phyloP scores from a whole-genome alignment of 148 eudicot species.

The Camellia japonica region DNA sequence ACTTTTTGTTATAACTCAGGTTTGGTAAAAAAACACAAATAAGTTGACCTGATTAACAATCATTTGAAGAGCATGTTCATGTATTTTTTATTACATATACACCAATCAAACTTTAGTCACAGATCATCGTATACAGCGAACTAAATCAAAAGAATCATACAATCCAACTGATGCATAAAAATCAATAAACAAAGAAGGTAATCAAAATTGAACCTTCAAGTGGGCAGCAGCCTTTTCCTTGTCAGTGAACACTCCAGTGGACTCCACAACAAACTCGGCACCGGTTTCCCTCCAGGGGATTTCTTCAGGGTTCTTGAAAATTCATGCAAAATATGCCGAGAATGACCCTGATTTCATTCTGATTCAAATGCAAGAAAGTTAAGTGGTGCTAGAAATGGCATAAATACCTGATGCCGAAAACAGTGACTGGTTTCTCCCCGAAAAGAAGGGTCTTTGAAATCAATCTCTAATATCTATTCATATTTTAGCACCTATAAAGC shows the following conservation, averaged over 20 bases:
- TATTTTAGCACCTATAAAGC: too few relatives aligned
- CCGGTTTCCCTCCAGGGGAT: conserved; percentile 70
- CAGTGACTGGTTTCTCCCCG: conserved; percentile 40
- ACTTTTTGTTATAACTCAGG: too few relatives aligned
- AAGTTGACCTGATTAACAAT: too few relatives aligned
- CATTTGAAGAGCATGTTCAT: too few relatives aligned
- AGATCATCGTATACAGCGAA: background rate
- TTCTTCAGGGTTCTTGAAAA: conserved; percentile 26
- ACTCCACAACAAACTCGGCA: conserved; percentile 74
- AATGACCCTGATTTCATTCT: background rate
- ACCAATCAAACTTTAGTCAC: background rate
- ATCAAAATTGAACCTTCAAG: conserved; percentile 49
- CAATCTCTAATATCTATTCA: background rate
- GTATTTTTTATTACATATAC: too few relatives aligned
- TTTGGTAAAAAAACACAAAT: too few relatives aligned
- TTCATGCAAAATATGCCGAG: background rate
- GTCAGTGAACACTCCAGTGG: conserved; percentile 79
- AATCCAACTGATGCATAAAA: background rate
- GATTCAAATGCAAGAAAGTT: background rate
- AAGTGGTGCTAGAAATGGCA: background rate
- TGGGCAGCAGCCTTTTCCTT: conserved; percentile 59
- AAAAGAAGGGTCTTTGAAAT: conserved; percentile 43
- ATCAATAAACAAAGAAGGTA: background rate
- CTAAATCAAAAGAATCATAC: background rate
- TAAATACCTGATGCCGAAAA: conserved; percentile 38